Evolutionary conservation across 2,329 filamentous ascomycete species (phyloP), one percentile per base, ranked within the genome.

Genomic region (Diaporthe sp.): DNA sequence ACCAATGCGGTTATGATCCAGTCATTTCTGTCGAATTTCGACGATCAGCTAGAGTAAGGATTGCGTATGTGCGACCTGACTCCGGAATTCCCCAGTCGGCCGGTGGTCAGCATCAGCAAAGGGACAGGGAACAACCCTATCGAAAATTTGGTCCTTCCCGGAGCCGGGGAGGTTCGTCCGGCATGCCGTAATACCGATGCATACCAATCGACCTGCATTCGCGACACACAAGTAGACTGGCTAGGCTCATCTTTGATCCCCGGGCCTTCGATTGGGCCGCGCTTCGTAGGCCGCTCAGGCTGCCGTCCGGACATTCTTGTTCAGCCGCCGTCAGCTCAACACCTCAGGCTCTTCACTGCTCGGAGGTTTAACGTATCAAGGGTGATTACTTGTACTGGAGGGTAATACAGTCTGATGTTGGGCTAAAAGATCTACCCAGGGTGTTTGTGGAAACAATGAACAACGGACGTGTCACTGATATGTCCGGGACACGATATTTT

Each of bases 61-160:
- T 51, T 22, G 22, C 12, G n/a, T 25, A 7, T 27, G 63, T 51
- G 5, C 63, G 44, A 66, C 22, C 17, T 66, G 44, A 51, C 12
- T 51, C 32, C 63, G 63, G 63, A 66, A 39, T 22, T 66, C 63
- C 63, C 44, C 63, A 66, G 63, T 66, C 63, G 30, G 42, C 30
- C 63, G 63, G 44, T n/a, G 63, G 63, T 66, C 44, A 66, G 44
- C 61, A 66, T 39, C 42, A 51, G 30, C 30, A 66, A 66, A 22
- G 44, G 13, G n/a, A 66, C 63, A 39, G 44, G 63, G 63, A 13
- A 51, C 30, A 53, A 25, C 44, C 63, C 8, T 37, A 51, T 27
- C 9, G 15, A 17, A 19, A 1, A 10, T 9, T 9, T 13, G 32
- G 53, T 51, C 63, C 63, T 66, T 17, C 63, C 63, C 63, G 44